Conservation (phyloP, 805 yeast species). For the Ogataea polymorpha region DNA sequence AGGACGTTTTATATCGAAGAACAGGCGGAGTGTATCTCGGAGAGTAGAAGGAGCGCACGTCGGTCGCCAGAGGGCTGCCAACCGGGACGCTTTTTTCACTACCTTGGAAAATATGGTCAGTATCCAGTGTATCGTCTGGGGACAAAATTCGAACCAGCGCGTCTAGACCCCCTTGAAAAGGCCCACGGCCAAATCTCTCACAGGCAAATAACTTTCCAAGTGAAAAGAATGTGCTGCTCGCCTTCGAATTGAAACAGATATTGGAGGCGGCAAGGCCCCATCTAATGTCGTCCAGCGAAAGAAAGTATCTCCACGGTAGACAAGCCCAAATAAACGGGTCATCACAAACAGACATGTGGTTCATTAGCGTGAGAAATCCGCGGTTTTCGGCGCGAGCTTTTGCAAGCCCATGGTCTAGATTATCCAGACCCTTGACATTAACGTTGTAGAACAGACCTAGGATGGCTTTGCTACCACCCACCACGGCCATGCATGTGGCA, state of each 20-base stretch:
- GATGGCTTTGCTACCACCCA: constrained; percentile 60
- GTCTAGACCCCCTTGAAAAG: constrained; percentile 87
- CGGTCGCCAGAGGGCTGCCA: constrained; percentile 4
- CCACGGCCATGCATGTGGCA: constrained; percentile 63
- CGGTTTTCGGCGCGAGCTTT: constrained; percentile 65
- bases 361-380: constrained; percentile 82
- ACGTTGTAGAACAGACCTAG: constrained; percentile 64
- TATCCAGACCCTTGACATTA: constrained; percentile 56
- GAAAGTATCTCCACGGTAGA: constrained; percentile 67
- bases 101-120: constrained; percentile 34
- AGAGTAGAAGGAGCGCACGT: constrained; percentile 26
- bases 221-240: constrained; percentile 63
- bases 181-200: constrained; percentile 86
- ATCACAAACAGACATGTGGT: constrained; percentile 88
- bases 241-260: constrained; percentile 67
- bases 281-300: constrained; percentile 63
- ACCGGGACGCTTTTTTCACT: neutral
- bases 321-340: constrained; percentile 91
- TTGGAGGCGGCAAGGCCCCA: constrained; percentile 97
- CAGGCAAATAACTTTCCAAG: constrained; percentile 88
- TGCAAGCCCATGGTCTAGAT: constrained; percentile 60
- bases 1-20: constrained; percentile 61
- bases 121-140: constrained; percentile 66
- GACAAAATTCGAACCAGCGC: constrained; percentile 78
- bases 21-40: constrained; percentile 50